phyloP scores from a whole-genome alignment of 1,139 yeast genomes.

The Scheffersomyces titani region DNA sequence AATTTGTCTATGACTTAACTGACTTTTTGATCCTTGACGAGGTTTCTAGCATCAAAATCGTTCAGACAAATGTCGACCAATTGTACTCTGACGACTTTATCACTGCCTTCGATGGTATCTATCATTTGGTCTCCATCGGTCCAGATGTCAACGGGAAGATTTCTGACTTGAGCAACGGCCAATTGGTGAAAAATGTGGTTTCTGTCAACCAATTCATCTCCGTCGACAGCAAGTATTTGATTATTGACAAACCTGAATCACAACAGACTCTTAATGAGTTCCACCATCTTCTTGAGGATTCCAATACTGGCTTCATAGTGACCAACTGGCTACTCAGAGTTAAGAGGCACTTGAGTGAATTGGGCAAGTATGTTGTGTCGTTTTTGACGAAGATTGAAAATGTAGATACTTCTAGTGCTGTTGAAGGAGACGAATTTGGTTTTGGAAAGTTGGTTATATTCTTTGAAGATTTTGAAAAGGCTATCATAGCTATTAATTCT shows the following conservation, averaged over 20 bases:
- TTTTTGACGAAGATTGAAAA: constrained; percentile 1
- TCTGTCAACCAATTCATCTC: constrained; percentile 7
- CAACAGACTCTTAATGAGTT: constrained; percentile 27
- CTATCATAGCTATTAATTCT: constrained; percentile 34
- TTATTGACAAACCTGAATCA: constrained; percentile 35
- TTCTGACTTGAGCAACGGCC: constrained; percentile 13
- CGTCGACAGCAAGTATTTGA: constrained; percentile 10
- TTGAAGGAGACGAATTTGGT: constrained; percentile 28
- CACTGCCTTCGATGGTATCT: constrained; percentile 6
- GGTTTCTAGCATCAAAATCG: constrained; percentile 15
- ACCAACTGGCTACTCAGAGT: constrained; percentile 29
- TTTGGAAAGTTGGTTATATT: constrained; percentile 36
- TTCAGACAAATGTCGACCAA: constrained; percentile 6
- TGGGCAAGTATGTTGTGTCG: constrained; percentile 29
- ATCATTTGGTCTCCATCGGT: constrained; percentile 8
- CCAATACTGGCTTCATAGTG: constrained; percentile 23
- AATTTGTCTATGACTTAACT: constrained; percentile 28
- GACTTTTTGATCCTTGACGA: constrained; percentile 27
- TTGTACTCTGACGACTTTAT: constrained; percentile 5
- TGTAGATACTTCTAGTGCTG: not conserved
- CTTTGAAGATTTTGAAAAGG: constrained; percentile 20
- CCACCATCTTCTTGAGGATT: constrained; percentile 34
- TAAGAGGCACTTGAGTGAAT: constrained; percentile 35
- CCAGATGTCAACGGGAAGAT: constrained; percentile 5
- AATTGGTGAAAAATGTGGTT: constrained; percentile 5